These are phyloP conservation scores for Lepraria neglecta DNA, from an alignment of 495 filamentous ascomycete species.

Conservation along the genomic window DNA sequence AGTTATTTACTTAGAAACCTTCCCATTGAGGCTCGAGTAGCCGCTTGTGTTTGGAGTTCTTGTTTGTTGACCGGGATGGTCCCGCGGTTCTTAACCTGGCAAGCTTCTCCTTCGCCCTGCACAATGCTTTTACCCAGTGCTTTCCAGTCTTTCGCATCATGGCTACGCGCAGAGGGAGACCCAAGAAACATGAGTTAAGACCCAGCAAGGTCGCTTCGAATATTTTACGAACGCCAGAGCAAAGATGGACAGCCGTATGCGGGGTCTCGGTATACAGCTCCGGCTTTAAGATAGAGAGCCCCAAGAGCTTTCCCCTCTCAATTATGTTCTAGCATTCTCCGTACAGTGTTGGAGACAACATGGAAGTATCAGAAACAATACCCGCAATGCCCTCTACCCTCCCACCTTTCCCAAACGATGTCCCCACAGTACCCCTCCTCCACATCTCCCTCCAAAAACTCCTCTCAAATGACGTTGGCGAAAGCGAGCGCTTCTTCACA, in stretches of 20 bases:
- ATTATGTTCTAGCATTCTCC: neutral
- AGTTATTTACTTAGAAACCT: neutral
- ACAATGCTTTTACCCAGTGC: neutral
- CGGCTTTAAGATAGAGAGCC: neutral
- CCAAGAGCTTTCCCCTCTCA: neutral
- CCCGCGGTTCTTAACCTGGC: neutral
- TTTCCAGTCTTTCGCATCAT: neutral
- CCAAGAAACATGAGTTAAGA: neutral
- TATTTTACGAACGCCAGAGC: neutral
- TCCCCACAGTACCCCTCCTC: slow-evolving; percentile 51
- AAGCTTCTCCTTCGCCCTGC: neutral
- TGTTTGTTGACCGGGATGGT: neutral
- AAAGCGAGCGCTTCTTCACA: slow-evolving; percentile 41
- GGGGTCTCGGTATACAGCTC: neutral
- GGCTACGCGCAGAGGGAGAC: neutral
- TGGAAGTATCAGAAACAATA: no score
- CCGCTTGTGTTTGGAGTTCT: no score
- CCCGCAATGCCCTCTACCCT: neutral
- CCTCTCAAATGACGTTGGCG: slow-evolving; percentile 35
- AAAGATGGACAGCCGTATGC: neutral
- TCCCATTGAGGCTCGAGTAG: neutral
- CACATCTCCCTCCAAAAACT: slow-evolving; percentile 49
- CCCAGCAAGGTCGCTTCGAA: neutral
- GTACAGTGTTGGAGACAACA: no score
- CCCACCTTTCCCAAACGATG: slow-evolving; percentile 48